Evolutionary conservation across 1,284 basidiomycete genomes (phyloP).

Genomic region (Fistulina hepatica): DNA sequence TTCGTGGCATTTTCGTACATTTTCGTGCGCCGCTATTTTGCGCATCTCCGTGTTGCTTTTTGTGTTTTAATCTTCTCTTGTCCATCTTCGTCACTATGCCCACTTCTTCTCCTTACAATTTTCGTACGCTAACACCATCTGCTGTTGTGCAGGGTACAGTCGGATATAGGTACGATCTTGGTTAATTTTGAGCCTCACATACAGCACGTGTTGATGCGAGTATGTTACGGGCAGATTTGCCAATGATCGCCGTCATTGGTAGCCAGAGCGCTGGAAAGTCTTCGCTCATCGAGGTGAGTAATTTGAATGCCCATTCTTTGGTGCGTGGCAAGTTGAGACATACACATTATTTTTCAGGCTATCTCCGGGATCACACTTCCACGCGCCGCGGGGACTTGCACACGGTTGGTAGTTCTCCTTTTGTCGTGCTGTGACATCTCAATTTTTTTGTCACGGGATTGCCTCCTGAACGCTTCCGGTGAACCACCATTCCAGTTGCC

Average conservation of each 20-base stretch:
- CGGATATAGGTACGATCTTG: conserved; percentile 31
- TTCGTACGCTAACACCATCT: background rate
- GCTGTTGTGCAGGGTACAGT: conserved; percentile 36
- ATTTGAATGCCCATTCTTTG: too few relatives aligned
- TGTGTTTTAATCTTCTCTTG: conserved; percentile 2
- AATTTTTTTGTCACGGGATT: background rate
- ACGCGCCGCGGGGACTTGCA: conserved; percentile 50
- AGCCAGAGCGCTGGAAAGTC: conserved; percentile 64
- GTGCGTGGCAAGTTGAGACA: too few relatives aligned
- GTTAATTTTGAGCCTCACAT: too few relatives aligned
- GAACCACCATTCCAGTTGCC: conserved; percentile 38
- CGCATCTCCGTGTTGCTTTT: too few relatives aligned
- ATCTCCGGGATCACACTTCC: conserved; percentile 64
- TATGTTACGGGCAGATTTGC: too few relatives aligned
- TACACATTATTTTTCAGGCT: too few relatives aligned
- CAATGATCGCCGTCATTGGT: conserved; percentile 58
- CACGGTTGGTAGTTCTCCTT: conserved; percentile 32
- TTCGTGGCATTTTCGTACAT: conserved; percentile 16
- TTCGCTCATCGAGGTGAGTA: conserved; percentile 63
- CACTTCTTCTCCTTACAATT: background rate
- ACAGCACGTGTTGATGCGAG: too few relatives aligned
- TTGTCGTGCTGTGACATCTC: background rate
- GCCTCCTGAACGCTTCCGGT: background rate
- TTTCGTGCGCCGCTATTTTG: background rate
- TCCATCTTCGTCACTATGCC: background rate